A percentile compares a stretch with the other conserved stretches of the same genome.
phyloP scores from a whole-genome alignment of 768 basidiomycete species.

The Trametes punicea region DNA sequence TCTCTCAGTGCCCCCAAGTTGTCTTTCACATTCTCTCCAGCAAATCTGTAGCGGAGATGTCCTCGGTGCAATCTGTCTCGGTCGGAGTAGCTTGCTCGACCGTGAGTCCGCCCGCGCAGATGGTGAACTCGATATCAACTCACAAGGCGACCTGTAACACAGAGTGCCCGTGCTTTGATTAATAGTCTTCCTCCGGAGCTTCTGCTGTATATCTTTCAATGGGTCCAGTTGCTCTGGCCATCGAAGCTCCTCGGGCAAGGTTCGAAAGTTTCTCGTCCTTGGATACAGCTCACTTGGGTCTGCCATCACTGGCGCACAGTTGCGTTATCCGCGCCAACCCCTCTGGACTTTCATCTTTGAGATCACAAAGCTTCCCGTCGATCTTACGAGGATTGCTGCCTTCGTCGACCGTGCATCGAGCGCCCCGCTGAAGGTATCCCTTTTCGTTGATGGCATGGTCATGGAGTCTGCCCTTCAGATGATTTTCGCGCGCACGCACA shows the following conservation, averaged over 20 bases:
- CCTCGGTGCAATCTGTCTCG: no score
- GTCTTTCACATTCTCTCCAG: no score
- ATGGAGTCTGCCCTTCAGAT: neutral
- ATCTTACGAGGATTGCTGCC: neutral
- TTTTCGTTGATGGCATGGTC: neutral
- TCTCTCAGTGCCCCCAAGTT: no score
- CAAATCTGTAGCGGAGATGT: no score
- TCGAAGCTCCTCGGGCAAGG: no score
- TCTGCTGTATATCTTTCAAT: constrained; percentile 5
- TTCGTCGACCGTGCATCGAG: neutral
- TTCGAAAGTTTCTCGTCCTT: neutral
- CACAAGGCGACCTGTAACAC: no score
- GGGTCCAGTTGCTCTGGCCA: neutral
- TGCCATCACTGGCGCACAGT: constrained; percentile 14
- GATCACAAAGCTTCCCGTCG: neutral
- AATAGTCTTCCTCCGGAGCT: constrained; percentile 2
- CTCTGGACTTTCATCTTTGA: constrained; percentile 14
- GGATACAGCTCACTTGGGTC: neutral
- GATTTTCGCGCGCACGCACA: neutral
- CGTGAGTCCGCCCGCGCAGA: no score
- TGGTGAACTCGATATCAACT: no score
- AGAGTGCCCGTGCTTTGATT: neutral
- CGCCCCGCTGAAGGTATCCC: neutral
- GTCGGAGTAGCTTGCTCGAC: no score
- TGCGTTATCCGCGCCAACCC: constrained; percentile 1